Evolutionary conservation across 2,329 filamentous ascomycete genomes (phyloP).

Genomic region (Colletotrichum sp.): DNA sequence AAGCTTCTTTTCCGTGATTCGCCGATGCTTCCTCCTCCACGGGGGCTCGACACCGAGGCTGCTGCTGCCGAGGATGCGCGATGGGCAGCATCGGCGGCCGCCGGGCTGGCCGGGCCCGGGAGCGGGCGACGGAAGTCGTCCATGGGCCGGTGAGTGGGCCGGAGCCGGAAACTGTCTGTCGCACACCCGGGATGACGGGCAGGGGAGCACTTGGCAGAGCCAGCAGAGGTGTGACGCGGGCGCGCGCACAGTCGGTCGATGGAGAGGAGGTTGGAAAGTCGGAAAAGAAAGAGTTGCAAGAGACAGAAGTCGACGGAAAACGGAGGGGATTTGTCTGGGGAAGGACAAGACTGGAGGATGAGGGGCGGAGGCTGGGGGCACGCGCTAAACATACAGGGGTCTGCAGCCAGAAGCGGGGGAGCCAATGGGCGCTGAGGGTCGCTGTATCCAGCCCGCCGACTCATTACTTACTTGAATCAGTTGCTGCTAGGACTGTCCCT

Average conservation of each 20-base stretch:
- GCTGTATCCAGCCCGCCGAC: background rate
- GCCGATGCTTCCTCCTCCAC: background rate
- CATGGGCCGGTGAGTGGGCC: background rate
- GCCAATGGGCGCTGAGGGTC: background rate
- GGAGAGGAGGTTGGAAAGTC: background rate
- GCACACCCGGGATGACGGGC: background rate
- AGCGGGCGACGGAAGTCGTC: slow-evolving; percentile 9
- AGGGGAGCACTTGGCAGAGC: background rate
- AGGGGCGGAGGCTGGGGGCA: background rate
- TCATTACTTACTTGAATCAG: background rate
- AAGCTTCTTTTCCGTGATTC: slow-evolving; percentile 11
- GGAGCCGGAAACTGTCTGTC: background rate
- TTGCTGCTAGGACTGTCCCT: background rate
- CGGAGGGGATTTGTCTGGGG: slow-evolving; percentile 10
- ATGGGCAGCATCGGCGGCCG: background rate
- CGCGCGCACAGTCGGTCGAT: background rate
- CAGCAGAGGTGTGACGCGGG: background rate
- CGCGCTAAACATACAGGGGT: background rate
- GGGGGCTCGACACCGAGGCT: background rate
- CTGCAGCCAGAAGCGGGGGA: background rate
- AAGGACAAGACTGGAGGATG: background rate
- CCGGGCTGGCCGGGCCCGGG: slow-evolving; percentile 5
- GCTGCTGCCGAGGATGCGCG: slow-evolving; percentile 3
- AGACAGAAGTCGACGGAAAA: slow-evolving; percentile 15
- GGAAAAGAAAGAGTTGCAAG: slow-evolving; percentile 9